Evolutionary conservation across 768 basidiomycete species (phyloP).

Genomic region (Naganishia randhawae): DNA sequence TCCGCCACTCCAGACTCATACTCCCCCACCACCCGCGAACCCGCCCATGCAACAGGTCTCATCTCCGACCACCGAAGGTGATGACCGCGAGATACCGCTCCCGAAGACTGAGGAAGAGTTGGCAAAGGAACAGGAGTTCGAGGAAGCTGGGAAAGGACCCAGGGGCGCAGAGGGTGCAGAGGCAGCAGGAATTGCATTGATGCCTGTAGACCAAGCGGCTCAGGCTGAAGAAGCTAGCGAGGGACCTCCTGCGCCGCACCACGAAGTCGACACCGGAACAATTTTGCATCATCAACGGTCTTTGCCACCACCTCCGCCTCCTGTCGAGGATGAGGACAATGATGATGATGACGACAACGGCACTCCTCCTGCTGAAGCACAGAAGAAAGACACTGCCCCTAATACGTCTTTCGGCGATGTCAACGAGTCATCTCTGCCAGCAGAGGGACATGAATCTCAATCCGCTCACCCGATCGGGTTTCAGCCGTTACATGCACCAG

Average conservation of each 20-base stretch:
- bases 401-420: not conserved
- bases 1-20: not conserved
- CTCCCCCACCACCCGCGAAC: not conserved
- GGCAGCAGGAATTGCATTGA: slow-evolving; percentile 48
- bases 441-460: too few relatives aligned
- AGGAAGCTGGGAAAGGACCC: slow-evolving; percentile 36
- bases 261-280: not conserved
- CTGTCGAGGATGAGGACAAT: slow-evolving; percentile 26
- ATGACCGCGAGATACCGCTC: slow-evolving; percentile 30
- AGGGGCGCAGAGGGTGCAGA: slow-evolving; percentile 45
- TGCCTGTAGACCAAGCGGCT: slow-evolving; percentile 24
- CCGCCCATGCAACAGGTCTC: not conserved
- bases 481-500: slow-evolving; percentile 18
- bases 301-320: slow-evolving; percentile 25
- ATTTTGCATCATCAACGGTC: slow-evolving; percentile 14
- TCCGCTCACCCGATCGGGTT: slow-evolving; percentile 6
- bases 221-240: not conserved
- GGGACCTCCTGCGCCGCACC: not conserved
- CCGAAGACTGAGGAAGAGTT: slow-evolving; percentile 42
- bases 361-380: too few relatives aligned
- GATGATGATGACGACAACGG: slow-evolving; percentile 38
- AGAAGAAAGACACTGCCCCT: slow-evolving; percentile 30
- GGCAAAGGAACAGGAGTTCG: slow-evolving; percentile 34
- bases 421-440: not conserved
- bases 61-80: slow-evolving; percentile 60